Conservation (phyloP, 192 early-diverging fungal species). For the Funneliformis mosseae region DNA sequence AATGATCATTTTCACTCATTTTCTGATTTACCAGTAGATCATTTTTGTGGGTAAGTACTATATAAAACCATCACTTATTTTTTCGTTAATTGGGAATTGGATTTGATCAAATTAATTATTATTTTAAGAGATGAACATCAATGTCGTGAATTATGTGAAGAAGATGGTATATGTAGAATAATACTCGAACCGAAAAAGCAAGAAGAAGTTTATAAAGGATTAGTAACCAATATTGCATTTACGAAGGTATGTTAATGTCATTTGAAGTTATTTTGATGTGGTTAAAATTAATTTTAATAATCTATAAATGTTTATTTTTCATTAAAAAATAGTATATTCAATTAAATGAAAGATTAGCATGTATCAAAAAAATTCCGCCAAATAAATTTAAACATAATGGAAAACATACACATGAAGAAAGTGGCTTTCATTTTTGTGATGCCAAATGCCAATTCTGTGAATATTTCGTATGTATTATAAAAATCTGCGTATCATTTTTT, state of each 20-base stretch:
- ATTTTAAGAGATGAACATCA: constrained; percentile 33
- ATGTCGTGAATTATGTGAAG: constrained; percentile 30
- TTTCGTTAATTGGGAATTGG: background rate
- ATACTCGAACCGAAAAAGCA: constrained; percentile 13
- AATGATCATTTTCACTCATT: constrained; percentile 27
- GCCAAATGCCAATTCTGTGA: constrained; percentile 19
- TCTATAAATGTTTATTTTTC: background rate
- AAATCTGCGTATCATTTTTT: background rate
- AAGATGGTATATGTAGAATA: constrained; percentile 28
- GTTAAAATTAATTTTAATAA: no score
- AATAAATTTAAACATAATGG: constrained; percentile 21
- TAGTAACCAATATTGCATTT: constrained; percentile 1
- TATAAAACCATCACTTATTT: background rate
- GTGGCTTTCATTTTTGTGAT: constrained; percentile 24
- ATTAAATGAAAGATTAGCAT: constrained; percentile 16
- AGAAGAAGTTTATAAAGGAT: constrained; percentile 7
- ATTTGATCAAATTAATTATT: background rate
- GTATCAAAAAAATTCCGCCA: constrained; percentile 30
- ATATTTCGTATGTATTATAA: background rate
- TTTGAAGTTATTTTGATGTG: no score
- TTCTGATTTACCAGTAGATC: background rate
- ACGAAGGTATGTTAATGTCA: background rate
- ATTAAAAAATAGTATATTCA: constrained; percentile 22
- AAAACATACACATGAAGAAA: constrained; percentile 19
- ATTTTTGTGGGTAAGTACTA: constrained; percentile 29